Percentiles rank a stretch among this genome's conserved stretches.
Evolutionary conservation across 2,329 filamentous ascomycete species (phyloP).

Genomic region (Aspergillus niger): DNA sequence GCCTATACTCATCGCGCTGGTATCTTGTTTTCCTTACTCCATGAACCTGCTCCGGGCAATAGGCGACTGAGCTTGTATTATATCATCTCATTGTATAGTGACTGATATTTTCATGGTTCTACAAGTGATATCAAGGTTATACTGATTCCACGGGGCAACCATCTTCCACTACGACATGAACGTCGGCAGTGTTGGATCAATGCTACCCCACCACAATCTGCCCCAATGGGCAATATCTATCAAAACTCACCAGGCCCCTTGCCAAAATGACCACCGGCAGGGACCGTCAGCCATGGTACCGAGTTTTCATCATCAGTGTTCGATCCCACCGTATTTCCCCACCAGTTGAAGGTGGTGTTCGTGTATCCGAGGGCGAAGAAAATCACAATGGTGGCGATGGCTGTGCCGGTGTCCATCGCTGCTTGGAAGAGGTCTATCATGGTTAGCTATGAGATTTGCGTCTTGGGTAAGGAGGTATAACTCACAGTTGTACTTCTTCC

Average conservation of each 20-base stretch:
- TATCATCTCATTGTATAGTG: too few relatives aligned
- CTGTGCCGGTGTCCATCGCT: conserved; percentile 39
- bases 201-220: neutral
- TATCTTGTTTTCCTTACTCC: too few relatives aligned
- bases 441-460: too few relatives aligned
- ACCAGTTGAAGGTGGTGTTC: conserved; percentile 34
- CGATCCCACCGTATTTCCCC: conserved; percentile 39
- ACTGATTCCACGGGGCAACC: too few relatives aligned
- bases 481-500: conserved; percentile 37
- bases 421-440: conserved; percentile 26
- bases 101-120: too few relatives aligned
- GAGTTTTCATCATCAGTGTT: conserved; percentile 39
- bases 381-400: conserved; percentile 34
- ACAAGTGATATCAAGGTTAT: too few relatives aligned
- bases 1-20: too few relatives aligned
- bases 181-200: too few relatives aligned
- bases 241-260: conserved; percentile 35
- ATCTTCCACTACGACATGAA: too few relatives aligned
- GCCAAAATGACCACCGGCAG: conserved; percentile 33
- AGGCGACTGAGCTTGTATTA: too few relatives aligned
- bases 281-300: conserved; percentile 35
- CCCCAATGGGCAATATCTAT: neutral
- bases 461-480: neutral
- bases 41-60: too few relatives aligned
- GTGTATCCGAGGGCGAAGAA: conserved; percentile 39